These are phyloP conservation scores for Tetragonia tetragonoides DNA, from an alignment of 148 eudicot species.

Conservation along the genomic window DNA sequence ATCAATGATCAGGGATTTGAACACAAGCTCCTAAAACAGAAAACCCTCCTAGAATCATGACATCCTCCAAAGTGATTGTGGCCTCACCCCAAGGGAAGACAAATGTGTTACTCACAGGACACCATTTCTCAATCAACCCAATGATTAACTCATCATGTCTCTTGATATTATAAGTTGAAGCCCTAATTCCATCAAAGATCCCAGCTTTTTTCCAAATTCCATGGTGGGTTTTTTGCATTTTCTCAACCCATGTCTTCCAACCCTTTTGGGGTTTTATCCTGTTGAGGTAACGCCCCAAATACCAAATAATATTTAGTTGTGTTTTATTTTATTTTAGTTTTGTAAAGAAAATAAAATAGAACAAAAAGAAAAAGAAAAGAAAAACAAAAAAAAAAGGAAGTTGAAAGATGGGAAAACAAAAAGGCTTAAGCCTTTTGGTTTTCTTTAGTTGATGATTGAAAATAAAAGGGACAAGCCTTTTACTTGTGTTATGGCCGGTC, in stretches of 20 bases:
- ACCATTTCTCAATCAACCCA: conserved; percentile 32
- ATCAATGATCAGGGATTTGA: background rate
- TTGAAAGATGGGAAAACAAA: too few relatives aligned
- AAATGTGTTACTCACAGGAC: conserved; percentile 29
- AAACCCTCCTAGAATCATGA: conserved; percentile 36
- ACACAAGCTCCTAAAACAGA: conserved; percentile 25
- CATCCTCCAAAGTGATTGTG: conserved; percentile 37
- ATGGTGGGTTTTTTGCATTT: conserved; percentile 10
- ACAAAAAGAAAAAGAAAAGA: too few relatives aligned
- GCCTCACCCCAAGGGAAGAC: conserved; percentile 34
- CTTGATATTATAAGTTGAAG: conserved; percentile 24
- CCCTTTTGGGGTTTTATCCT: background rate
- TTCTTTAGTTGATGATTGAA: too few relatives aligned
- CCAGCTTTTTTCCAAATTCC: conserved; percentile 19
- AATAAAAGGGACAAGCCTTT: too few relatives aligned
- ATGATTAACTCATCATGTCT: conserved; percentile 22
- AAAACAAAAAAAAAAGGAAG: too few relatives aligned
- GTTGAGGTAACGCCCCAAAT: too few relatives aligned
- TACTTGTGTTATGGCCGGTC: too few relatives aligned
- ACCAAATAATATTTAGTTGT: too few relatives aligned
- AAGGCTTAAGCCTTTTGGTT: too few relatives aligned
- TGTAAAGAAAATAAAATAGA: too few relatives aligned
- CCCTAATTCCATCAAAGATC: conserved; percentile 23
- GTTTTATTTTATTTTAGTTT: too few relatives aligned
- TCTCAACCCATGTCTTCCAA: conserved; percentile 25